Evolutionary conservation across 495 filamentous ascomycete species (phyloP).

Genomic region (Lasiosphaeria hispida): DNA sequence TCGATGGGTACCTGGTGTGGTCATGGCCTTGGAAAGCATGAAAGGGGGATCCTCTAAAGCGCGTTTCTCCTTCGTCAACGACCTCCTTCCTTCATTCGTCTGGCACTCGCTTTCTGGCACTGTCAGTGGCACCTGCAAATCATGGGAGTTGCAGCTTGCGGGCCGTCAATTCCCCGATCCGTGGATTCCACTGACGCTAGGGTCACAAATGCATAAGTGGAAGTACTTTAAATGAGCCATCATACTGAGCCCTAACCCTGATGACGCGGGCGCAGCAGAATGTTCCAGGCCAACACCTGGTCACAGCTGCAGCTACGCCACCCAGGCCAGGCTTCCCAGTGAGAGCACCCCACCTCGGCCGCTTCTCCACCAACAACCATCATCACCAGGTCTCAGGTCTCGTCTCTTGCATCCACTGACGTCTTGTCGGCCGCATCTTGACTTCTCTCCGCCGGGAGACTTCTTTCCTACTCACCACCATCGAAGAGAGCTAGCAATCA

Average conservation of each 20-base stretch:
- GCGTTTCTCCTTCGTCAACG: neutral
- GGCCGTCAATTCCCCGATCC: slow-evolving; percentile 18
- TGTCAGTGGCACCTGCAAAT: neutral
- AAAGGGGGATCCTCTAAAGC: neutral
- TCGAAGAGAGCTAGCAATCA: slow-evolving; percentile 29
- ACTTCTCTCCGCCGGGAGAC: too few relatives aligned
- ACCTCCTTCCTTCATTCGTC: neutral
- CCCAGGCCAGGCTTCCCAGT: neutral
- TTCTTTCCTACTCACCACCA: neutral
- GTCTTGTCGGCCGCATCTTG: neutral
- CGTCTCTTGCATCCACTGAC: neutral
- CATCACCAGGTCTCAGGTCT: neutral
- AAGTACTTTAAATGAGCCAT: too few relatives aligned
- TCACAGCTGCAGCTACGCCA: neutral
- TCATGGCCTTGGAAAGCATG: neutral
- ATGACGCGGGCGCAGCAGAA: neutral
- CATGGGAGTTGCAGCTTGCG: slow-evolving; percentile 2
- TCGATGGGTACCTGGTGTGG: neutral
- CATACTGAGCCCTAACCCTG: too few relatives aligned
- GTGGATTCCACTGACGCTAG: neutral
- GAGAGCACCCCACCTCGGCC: slow-evolving; percentile 3
- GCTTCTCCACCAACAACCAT: neutral
- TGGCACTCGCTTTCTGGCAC: neutral
- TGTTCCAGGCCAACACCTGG: neutral
- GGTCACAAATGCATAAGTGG: too few relatives aligned